These are phyloP conservation scores for Russula dissimulans DNA, from an alignment of 768 basidiomycete species.

Conservation along the genomic window DNA sequence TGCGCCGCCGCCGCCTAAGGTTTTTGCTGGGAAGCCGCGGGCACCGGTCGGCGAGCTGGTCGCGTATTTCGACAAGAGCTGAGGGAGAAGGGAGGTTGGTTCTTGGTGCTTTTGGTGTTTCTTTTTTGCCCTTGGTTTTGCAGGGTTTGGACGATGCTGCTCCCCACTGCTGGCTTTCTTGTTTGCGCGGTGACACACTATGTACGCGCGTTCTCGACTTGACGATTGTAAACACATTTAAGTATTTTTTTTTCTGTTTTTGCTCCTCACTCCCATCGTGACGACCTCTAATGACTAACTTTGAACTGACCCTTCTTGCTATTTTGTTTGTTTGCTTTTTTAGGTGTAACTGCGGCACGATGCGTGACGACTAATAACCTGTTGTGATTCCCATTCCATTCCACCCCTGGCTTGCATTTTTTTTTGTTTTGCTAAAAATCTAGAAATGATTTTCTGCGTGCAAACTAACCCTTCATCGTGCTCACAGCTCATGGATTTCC, in stretches of 20 bases:
- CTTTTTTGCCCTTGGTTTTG: not conserved
- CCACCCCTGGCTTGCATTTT: too few species aligned
- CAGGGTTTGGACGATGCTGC: not conserved
- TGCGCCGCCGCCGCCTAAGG: conserved; percentile 38
- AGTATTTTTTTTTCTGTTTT: not conserved
- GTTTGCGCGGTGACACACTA: not conserved
- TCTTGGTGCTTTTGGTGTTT: not conserved
- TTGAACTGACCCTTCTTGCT: not conserved
- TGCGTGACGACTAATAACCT: not conserved
- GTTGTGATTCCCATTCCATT: not conserved
- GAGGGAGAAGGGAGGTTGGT: not conserved
- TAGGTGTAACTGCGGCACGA: not conserved
- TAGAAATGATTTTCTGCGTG: not conserved
- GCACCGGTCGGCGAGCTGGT: conserved; percentile 69
- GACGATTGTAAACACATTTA: not conserved
- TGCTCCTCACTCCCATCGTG: not conserved
- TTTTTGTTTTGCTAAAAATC: too few species aligned
- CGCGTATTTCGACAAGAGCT: conserved; percentile 61
- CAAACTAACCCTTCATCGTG: not conserved
- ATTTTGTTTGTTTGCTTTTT: not conserved
- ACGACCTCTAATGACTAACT: not conserved
- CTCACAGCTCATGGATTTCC: too few species aligned
- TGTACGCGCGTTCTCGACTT: not conserved
- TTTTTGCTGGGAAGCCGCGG: conserved; percentile 41
- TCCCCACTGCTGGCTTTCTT: not conserved